phyloP scores from a whole-genome alignment of 176 grass and related monocot genomes.

The Carex littledalei region DNA sequence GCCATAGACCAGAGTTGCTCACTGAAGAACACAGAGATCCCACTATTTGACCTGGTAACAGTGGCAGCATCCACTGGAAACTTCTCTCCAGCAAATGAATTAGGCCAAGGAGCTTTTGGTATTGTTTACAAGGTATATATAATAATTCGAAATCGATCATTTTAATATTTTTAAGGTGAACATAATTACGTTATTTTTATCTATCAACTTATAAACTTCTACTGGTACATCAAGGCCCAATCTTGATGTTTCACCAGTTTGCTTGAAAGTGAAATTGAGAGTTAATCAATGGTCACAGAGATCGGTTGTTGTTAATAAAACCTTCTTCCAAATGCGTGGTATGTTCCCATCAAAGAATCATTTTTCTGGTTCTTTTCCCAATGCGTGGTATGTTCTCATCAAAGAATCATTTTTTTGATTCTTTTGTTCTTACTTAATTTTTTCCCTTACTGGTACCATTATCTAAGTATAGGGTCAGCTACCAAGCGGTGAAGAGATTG shows the following conservation, averaged over 20 bases:
- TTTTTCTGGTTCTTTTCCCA: not conserved
- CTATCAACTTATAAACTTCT: not conserved
- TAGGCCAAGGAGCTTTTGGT: conserved; percentile 52
- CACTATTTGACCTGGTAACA: conserved; percentile 22
- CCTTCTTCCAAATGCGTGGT: not conserved
- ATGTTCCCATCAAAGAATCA: too few relatives aligned
- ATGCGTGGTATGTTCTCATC: too few relatives aligned
- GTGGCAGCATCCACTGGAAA: conserved; percentile 29
- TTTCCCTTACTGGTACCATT: not conserved
- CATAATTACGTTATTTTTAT: not conserved
- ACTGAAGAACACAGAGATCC: conserved; percentile 17
- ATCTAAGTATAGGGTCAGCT: conserved; percentile 30
- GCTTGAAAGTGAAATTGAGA: not conserved
- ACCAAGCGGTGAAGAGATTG: conserved; percentile 39
- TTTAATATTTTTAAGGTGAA: not conserved
- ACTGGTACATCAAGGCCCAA: not conserved
- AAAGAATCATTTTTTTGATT: too few relatives aligned
- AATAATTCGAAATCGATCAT: not conserved
- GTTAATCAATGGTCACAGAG: not conserved
- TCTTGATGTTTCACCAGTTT: not conserved
- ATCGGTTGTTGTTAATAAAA: not conserved
- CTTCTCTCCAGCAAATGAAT: conserved; percentile 23
- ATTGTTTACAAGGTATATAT: conserved; percentile 50
- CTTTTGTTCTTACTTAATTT: not conserved
- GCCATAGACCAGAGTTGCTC: not conserved